These are phyloP conservation scores for Pyrenula aspistea DNA, from an alignment of 495 filamentous ascomycete species.

Conservation along the genomic window DNA sequence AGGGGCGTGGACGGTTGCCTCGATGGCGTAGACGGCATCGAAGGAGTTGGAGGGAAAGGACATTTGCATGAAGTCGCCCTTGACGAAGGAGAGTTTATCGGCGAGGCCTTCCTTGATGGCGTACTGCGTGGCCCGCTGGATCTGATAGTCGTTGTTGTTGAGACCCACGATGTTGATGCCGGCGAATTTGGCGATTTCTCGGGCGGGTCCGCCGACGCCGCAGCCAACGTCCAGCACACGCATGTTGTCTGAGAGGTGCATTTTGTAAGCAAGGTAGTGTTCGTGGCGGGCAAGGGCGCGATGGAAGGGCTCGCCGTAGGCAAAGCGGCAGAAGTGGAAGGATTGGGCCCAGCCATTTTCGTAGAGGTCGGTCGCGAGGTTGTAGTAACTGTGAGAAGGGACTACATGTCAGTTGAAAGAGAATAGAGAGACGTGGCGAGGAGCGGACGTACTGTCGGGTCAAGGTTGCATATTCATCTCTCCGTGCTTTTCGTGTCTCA, in stretches of 20 bases:
- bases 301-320: slow-evolving; percentile 73
- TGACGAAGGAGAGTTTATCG: slow-evolving; percentile 75
- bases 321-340: slow-evolving; percentile 98
- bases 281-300: slow-evolving; percentile 96
- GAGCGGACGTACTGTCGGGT: slow-evolving; percentile 68
- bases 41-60: slow-evolving; percentile 83
- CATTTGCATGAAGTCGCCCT: slow-evolving; percentile 99
- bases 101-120: slow-evolving; percentile 70
- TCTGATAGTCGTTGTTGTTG: slow-evolving; percentile 99
- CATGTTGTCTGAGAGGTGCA: slow-evolving; percentile 77
- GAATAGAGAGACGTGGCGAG: background rate
- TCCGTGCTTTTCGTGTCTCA: slow-evolving; percentile 62
- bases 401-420: slow-evolving; percentile 9
- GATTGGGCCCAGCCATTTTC: slow-evolving; percentile 92
- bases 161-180: slow-evolving; percentile 80
- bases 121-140: slow-evolving; percentile 82
- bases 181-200: slow-evolving; percentile 93
- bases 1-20: slow-evolving; percentile 93
- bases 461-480: slow-evolving; percentile 84
- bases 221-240: slow-evolving; percentile 94
- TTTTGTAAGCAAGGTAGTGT: slow-evolving; percentile 90
- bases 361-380: slow-evolving; percentile 93
- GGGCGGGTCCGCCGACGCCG: slow-evolving; percentile 93
- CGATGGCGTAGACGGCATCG: slow-evolving; percentile 96
- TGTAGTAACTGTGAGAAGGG: slow-evolving; percentile 71